Base-by-base conservation (phyloP, 768 basidiomycete genomes). In the Crucibulum laeve region DNA sequence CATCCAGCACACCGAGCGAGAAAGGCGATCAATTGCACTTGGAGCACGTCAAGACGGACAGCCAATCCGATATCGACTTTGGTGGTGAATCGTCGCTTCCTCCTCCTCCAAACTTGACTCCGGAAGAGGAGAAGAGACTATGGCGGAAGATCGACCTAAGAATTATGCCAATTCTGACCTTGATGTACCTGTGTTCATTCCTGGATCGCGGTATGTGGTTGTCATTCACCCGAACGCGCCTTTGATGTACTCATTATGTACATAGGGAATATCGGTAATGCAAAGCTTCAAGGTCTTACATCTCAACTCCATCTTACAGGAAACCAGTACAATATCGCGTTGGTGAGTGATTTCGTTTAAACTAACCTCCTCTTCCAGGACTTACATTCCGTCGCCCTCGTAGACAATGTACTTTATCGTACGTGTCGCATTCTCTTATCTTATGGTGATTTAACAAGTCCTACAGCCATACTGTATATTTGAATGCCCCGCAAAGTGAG, bases 341-440 rank as follows among this genome's bases (percentile, higher is more conserved):
- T 87, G 56, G 84, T 84, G 36, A 11, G 68, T 3, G 19, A 11
- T 17, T 3, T 40, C 45, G 32, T 15, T 19, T 10, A 18, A 13
- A 22, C 14, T 39, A 24, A 38, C 24, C 19, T 37, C n/a, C n/a
- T n/a, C n/a, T 24, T 17, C n/a, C n/a, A n/a, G n/a, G n/a, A n/a
- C n/a, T n/a, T 4, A 33, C 30, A 14, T 30, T 28, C 15, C 17
- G 19, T n/a, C 41, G 15, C 15, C 42, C 35, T 7, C 23, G 6
- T 41, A 85, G 82, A 84, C 82, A 0, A 79, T 81, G 76, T 87
- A 74, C 52, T 85, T 84, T 55, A 74, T 87, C 32, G 83, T 84
- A 53, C 43, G 79, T 26, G 17, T 40, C 28, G 18, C 4, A 18
- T 23, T 21, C 24, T n/a, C n/a, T 8, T 42, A 15, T 7, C 15